Base-by-base conservation (phyloP, 805 yeast genomes). In the Yueomyces sp. region DNA sequence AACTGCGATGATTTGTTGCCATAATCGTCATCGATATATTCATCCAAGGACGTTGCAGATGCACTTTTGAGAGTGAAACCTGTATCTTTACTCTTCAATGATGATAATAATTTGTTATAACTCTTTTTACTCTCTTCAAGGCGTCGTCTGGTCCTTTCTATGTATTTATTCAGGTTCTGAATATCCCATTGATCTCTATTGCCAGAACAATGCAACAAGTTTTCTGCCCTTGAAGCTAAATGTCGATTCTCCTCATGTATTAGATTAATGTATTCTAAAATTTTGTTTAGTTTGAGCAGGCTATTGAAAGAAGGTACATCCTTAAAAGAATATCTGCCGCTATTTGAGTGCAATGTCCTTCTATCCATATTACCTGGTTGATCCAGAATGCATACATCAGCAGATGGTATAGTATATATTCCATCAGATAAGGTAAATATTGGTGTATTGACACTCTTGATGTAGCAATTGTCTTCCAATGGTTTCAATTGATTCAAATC, bases 261-360 rank as follows among this genome's bases (percentile, higher is more conserved):
- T 42, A 57, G 59, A 4, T 49, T 43, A 11, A 42, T 44, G 45
- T 59, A 59, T 38, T 59, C 63, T 4, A 56, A 34, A n/a, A 56
- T 33, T 36, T 53, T 60, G 33, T 54, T 59, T 27, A 60, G 28
- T 37, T 59, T 60, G 19, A 60, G 42, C 9, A 54, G 42, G 3
- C 53, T 44, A 45, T 56, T 60, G 41, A 51, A 60, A 12, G 50
- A 49, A 28, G 66, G 60, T 1, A 57, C 53, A 19, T 39, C 40
- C 36, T 45, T 52, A 3, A 38, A 19, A 19, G 19, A 19, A 19
- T 19, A 19, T 19, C 19, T 19, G 19, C 19, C 19, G 19, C 19
- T 19, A 19, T 19, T 19, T 19, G 19, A 19, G 19, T 19, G 19
- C 19, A 19, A 19, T 19, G 19, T 19, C 19, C 19, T 19, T 19